Conservation (phyloP, 768 basidiomycete species). For the Auricularia heimuer region DNA sequence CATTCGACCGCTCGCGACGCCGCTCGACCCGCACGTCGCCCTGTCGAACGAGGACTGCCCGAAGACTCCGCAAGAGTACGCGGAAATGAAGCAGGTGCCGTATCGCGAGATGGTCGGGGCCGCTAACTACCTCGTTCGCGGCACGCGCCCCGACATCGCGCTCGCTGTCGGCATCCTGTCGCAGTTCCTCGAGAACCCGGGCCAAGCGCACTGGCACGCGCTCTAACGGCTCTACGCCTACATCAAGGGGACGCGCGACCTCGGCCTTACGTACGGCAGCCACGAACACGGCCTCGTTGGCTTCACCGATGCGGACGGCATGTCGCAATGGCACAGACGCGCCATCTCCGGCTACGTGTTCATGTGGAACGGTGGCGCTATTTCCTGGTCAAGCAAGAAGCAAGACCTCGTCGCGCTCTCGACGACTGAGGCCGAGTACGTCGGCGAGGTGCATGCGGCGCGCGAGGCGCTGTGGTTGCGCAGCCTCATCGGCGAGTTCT, state of each 20-base stretch:
- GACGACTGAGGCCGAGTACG: slow-evolving; percentile 31
- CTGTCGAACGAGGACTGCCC: slow-evolving; percentile 5
- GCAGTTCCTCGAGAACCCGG: not conserved
- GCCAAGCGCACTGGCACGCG: not conserved
- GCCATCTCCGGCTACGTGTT: slow-evolving; percentile 30
- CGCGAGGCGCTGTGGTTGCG: slow-evolving; percentile 16
- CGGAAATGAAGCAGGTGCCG: not conserved
- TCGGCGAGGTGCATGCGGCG: slow-evolving; percentile 21
- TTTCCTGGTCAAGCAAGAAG: slow-evolving; percentile 25
- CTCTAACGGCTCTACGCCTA: not conserved
- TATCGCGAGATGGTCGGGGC: not conserved
- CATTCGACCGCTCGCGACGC: slow-evolving; percentile 2
- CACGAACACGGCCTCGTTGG: slow-evolving; percentile 1
- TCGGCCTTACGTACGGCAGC: not conserved
- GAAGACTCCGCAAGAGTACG: not conserved
- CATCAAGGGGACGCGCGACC: not conserved
- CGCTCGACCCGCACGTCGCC: slow-evolving; percentile 10
- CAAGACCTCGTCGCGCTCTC: slow-evolving; percentile 27
- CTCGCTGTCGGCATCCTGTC: slow-evolving; percentile 1
- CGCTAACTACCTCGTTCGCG: not conserved
- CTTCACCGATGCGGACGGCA: slow-evolving; percentile 15
- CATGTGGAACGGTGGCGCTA: slow-evolving; percentile 18
- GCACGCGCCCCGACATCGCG: slow-evolving; percentile 12
- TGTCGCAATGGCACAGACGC: slow-evolving; percentile 15
- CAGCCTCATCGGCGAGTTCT: not conserved